Evolutionary conservation across 148 eudicot species (phyloP).

Genomic region (Chenopodium quinoa): DNA sequence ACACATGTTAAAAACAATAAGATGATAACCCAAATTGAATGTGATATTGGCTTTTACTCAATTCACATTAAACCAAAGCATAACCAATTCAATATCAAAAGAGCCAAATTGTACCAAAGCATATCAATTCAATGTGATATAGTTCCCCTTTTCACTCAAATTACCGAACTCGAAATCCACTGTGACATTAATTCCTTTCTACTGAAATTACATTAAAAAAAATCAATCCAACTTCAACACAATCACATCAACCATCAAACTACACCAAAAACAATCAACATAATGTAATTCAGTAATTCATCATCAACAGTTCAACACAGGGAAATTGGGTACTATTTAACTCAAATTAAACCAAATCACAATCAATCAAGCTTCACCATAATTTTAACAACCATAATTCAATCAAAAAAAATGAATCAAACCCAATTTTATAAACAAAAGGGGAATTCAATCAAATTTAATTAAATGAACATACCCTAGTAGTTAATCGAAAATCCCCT

Average conservation of each 20-base stretch:
- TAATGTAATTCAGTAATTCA: too few species aligned
- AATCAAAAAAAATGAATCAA: not conserved
- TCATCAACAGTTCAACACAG: too few species aligned
- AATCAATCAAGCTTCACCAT: not conserved
- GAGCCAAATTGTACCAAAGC: too few species aligned
- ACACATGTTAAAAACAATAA: not conserved
- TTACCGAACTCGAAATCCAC: not conserved
- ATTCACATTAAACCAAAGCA: too few species aligned
- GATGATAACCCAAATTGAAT: not conserved
- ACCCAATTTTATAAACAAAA: not conserved
- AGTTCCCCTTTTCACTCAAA: not conserved
- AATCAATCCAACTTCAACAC: not conserved
- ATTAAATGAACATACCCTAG: slow-evolving; percentile 46
- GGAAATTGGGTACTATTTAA: too few species aligned
- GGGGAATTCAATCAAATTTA: not conserved
- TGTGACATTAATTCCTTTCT: not conserved
- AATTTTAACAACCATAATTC: not conserved
- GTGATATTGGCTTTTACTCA: too few species aligned
- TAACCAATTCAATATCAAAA: too few species aligned
- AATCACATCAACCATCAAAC: not conserved
- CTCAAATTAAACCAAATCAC: not conserved
- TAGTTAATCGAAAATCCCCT: slow-evolving; percentile 72
- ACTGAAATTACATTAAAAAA: not conserved
- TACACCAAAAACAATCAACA: too few species aligned
- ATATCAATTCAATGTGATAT: too few species aligned